Evolutionary conservation across 2,329 filamentous ascomycete species (phyloP).

Genomic region (Trichoderma lentiforme): DNA sequence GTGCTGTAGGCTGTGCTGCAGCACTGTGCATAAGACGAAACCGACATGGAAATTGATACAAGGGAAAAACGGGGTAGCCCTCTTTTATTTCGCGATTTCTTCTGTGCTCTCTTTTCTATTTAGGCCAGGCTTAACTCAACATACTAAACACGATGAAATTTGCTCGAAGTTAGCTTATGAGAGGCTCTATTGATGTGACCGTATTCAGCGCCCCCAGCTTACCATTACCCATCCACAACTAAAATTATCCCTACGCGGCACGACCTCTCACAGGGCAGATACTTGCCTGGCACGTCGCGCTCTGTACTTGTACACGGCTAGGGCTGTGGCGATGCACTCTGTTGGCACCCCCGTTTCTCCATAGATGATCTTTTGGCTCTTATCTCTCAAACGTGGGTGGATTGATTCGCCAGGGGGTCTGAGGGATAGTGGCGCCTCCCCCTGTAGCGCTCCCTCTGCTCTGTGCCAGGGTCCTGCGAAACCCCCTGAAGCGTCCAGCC

Average conservation of each 20-base stretch:
- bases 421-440: background rate
- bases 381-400: constrained; percentile 31
- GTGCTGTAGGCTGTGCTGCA: background rate
- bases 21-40: constrained; percentile 12
- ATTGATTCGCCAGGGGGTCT: constrained; percentile 32
- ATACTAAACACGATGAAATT: background rate
- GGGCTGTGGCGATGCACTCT: constrained; percentile 17
- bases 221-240: background rate
- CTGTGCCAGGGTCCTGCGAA: background rate
- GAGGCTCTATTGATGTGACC: background rate
- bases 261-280: background rate
- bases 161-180: background rate
- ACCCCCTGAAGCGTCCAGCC: background rate
- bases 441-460: constrained; percentile 6
- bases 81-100: background rate
- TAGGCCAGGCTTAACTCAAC: background rate
- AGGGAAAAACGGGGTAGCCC: background rate
- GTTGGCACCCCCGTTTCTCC: background rate
- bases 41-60: background rate
- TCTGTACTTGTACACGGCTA: constrained; percentile 7
- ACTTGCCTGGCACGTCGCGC: background rate
- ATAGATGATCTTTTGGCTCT: constrained; percentile 18
- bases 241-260: background rate
- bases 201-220: background rate
- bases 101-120: background rate